Percentiles rank a stretch among this genome's conserved stretches.
Conservation (phyloP, 1,284 basidiomycete genomes). For the Leccinum variabile region DNA sequence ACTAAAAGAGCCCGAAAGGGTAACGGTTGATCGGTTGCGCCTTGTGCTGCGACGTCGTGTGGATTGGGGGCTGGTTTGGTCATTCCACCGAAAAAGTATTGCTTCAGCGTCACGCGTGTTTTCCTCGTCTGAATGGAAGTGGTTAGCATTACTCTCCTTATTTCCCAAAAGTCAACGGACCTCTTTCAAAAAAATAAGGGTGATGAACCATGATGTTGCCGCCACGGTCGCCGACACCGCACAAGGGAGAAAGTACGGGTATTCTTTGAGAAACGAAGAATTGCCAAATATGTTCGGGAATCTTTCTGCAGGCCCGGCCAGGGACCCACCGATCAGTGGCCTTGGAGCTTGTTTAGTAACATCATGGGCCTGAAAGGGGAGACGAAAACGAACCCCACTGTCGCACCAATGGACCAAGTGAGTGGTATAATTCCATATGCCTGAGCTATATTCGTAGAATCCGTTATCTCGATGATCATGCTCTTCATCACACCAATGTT, state of each 20-base stretch:
- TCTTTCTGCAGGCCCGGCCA: constrained; percentile 57
- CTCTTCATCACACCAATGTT: too few species aligned
- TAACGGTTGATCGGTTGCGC: constrained; percentile 27
- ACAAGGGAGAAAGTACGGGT: constrained; percentile 71
- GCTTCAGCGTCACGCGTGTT: constrained; percentile 13
- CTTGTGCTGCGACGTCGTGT: constrained; percentile 1
- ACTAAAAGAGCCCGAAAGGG: constrained; percentile 38
- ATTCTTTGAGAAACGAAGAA: constrained; percentile 51
- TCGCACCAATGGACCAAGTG: constrained; percentile 44
- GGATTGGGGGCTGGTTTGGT: background rate
- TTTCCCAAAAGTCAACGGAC: constrained; percentile 37
- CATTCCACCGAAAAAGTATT: constrained; percentile 25
- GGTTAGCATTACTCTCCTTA: constrained; percentile 4
- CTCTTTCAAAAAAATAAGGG: constrained; percentile 55
- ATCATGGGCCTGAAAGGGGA: background rate
- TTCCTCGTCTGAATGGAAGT: constrained; percentile 17
- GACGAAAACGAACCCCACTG: constrained; percentile 40
- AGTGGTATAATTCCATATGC: constrained; percentile 46
- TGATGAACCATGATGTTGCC: constrained; percentile 46
- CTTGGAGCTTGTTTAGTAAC: constrained; percentile 33
- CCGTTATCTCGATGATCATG: too few species aligned
- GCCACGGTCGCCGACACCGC: constrained; percentile 51
- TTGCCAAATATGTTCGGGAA: constrained; percentile 54
- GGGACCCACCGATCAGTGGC: constrained; percentile 60
- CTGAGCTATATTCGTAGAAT: constrained; percentile 34